Base-by-base conservation (phyloP, 139 green algal species). In the Pycnococcus provasolii region DNA sequence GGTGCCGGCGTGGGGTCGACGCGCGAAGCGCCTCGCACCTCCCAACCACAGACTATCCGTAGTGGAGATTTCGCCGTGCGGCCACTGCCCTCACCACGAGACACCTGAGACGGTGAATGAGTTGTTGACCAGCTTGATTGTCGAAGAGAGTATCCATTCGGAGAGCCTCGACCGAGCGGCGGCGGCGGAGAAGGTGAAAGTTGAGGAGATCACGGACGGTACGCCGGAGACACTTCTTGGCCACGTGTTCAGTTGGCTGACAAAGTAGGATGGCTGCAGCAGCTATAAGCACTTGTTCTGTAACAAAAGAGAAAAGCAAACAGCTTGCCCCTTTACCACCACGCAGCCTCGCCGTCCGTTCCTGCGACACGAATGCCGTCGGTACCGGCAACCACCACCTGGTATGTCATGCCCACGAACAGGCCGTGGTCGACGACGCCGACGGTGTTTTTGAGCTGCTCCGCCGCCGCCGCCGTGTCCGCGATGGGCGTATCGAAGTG, bases 401-500 rank as follows among this genome's bases (percentile, higher is more conserved):
- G 87, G 70, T 88, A 83, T 1, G 88, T 88, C 94, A 98, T 98
- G 75, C 94, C 81, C 26, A 97, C 72, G 84, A 99, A 99, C 43
- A 99, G 84, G 39, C 94, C 94, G 76, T 99, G 94, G 64, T 99
- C 94, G 13, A 99, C 94, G 42, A 99, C 89, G 42, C 94, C 94
- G 60, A 90, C 85, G 41, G 95, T 68, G 1, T 70, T 79, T 3
- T 84, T 67, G 58, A 99, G 95, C 13, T 88, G 89, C 60, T 87
- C 82, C 48, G 86, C 85, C 2, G 79, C 79, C 40, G 85, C 87
- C 4, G 46, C 39, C 45, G 68, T 44, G 66, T 83, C 77, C 70
- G 73, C 76, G 70, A 83, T 83, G 39, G 77, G 72, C 53, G 50
- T 15, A 59, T 91, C 58, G 68, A 99, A 98, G 86, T 97, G 96